Evolutionary conservation across 306 rosid genomes (phyloP).

Genomic region (Leucaena leucocephala): DNA sequence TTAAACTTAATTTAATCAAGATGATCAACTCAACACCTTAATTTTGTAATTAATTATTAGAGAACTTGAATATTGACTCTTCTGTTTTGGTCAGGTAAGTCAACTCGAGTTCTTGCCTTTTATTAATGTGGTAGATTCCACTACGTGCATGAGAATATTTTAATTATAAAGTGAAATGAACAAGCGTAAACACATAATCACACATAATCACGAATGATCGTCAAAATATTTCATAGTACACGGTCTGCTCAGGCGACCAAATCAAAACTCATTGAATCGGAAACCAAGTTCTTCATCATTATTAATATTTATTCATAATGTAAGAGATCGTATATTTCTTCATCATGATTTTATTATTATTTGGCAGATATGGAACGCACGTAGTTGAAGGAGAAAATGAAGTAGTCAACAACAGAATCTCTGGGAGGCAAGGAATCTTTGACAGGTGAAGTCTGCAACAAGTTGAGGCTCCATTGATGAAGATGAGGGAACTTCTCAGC

Average conservation of each 20-base stretch:
- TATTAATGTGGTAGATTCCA: too few species aligned
- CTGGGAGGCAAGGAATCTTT: slow-evolving; percentile 51
- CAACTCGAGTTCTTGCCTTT: too few species aligned
- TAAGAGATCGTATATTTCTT: not conserved
- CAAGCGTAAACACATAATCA: too few species aligned
- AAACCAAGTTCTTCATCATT: not conserved
- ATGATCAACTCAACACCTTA: too few species aligned
- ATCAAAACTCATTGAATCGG: not conserved
- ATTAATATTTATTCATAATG: not conserved
- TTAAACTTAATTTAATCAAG: too few species aligned
- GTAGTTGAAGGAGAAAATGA: slow-evolving; percentile 35
- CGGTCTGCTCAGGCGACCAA: not conserved
- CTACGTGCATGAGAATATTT: too few species aligned
- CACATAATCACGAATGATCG: too few species aligned
- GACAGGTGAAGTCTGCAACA: slow-evolving; percentile 38
- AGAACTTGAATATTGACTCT: too few species aligned
- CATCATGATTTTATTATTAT: slow-evolving; percentile 22
- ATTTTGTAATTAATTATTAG: too few species aligned
- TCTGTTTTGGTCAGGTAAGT: too few species aligned
- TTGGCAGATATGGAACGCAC: slow-evolving; percentile 41
- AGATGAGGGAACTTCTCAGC: slow-evolving; percentile 49
- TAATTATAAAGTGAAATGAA: too few species aligned
- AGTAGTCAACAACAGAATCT: slow-evolving; percentile 36
- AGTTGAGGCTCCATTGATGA: slow-evolving; percentile 43
- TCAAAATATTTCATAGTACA: too few species aligned